These are phyloP conservation scores for Cucumis cinereus DNA, from an alignment of 306 rosid species.

Conservation along the genomic window DNA sequence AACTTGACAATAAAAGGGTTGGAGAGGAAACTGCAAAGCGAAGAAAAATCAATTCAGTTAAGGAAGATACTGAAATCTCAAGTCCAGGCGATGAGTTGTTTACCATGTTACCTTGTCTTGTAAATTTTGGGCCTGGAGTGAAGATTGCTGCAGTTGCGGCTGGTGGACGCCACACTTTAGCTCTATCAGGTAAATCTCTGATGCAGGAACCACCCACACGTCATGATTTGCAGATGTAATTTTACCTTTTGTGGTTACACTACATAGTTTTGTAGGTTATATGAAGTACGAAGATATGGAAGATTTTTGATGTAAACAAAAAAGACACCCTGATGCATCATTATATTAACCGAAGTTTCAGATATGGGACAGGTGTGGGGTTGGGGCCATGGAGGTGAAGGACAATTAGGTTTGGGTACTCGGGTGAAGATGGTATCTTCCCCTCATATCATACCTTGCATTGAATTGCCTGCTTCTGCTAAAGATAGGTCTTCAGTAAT, in stretches of 20 bases:
- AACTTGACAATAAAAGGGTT: slow-evolving; percentile 36
- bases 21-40: slow-evolving; percentile 59
- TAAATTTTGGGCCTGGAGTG: slow-evolving; percentile 51
- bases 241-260: slow-evolving; percentile 47
- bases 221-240: slow-evolving; percentile 26
- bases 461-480: slow-evolving; percentile 39
- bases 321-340: slow-evolving; percentile 68
- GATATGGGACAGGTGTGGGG: slow-evolving; percentile 99
- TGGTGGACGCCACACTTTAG: slow-evolving; percentile 84
- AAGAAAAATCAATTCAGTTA: slow-evolving; percentile 42
- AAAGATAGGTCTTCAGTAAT: slow-evolving; percentile 37
- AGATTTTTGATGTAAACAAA: slow-evolving; percentile 74
- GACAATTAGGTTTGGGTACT: slow-evolving; percentile 93
- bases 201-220: slow-evolving; percentile 11
- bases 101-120: slow-evolving; percentile 43
- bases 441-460: slow-evolving; percentile 69
- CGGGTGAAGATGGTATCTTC: slow-evolving; percentile 77
- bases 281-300: slow-evolving; percentile 70
- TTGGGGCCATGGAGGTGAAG: slow-evolving; percentile 99
- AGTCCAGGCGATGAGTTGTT: slow-evolving; percentile 56
- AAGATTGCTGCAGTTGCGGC: slow-evolving; percentile 63
- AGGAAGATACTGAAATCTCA: slow-evolving; percentile 53
- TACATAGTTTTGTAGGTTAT: slow-evolving; percentile 82
- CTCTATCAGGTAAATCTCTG: slow-evolving; percentile 62
- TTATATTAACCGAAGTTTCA: slow-evolving; percentile 79